Base-by-base conservation (phyloP, 768 basidiomycete genomes). In the Pholiota microspora region DNA sequence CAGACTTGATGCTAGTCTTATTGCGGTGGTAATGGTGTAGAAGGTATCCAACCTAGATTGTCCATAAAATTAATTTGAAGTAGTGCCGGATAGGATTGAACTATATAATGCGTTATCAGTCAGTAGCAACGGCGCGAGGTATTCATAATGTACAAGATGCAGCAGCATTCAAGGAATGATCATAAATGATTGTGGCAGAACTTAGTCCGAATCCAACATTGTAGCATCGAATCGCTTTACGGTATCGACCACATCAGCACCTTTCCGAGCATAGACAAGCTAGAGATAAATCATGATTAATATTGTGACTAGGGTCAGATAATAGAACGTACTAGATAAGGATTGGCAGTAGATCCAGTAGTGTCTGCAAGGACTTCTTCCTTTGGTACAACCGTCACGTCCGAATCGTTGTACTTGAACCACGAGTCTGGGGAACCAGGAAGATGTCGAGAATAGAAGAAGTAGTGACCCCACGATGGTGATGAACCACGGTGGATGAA, bases 351-450 rank as follows among this genome's bases (percentile, higher is more conserved):
- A 15, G 83, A 87, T 18, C 89, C 91, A n/a, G 91, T 92, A 31
- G 93, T 90, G 73, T 97, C 92, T 25, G 85, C 86, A 49, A 97
- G 75, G 2, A 98, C 89, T 63, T 97, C 94, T 7, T 84, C 83
- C 63, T 90, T 89, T 7, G 79, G 70, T 0, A 93, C 90, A 24
- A 83, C 77, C 3, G 83, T 78, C 7, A 98, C 92, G 55, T 83
- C 85, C 32, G 92, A 92, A 67, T 98, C 95, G 67, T 98, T 98
- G 73, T 96, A 94, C 72, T 96, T 96, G 80, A 94, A 93, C 92
- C 94, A 98, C 40, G 80, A 78, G 54, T 97, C 88, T 9, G 86
- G 86, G 21, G 83, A 71, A 45, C 83, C 81, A 1, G 94, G 95
- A 12, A 97, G 76, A 67, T 93, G 80, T 35, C 94, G 81, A 51